Conservation (phyloP, 768 basidiomycete species). For the Auricularia cornea region DNA sequence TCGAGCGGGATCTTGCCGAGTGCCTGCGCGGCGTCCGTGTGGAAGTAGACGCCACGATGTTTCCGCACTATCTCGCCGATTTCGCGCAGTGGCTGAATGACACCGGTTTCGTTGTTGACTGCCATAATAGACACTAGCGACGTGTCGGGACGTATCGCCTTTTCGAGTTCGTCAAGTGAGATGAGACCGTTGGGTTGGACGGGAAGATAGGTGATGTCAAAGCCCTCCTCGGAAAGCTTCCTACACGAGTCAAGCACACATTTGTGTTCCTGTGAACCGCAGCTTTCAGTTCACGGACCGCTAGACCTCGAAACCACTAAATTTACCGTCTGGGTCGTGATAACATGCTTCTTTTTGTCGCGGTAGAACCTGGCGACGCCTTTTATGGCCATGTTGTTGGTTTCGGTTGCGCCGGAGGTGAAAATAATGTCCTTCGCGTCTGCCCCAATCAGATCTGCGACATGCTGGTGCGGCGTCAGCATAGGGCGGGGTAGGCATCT, state of each 20-base stretch:
- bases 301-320: constrained; percentile 2
- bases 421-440: constrained; percentile 94
- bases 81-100: constrained; percentile 94
- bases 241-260: constrained; percentile 98
- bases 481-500: neutral
- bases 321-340: constrained; percentile 87
- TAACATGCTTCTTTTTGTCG: constrained; percentile 87
- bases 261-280: constrained; percentile 78
- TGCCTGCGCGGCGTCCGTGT: constrained; percentile 97
- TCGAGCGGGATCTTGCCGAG: constrained; percentile 85
- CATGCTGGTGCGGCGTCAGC: constrained; percentile 41
- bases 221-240: constrained; percentile 91
- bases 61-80: constrained; percentile 82
- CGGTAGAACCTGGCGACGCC: constrained; percentile 94
- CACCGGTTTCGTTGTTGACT: constrained; percentile 98
- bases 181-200: constrained; percentile 82
- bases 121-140: constrained; percentile 96
- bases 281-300: neutral
- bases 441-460: constrained; percentile 90
- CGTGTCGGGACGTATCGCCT: constrained; percentile 85
- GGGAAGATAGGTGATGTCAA: constrained; percentile 96
- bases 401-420: constrained; percentile 96
- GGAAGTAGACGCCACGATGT: constrained; percentile 87
- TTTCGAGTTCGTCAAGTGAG: constrained; percentile 68
- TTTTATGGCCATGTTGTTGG: constrained; percentile 96